These are phyloP conservation scores for Corniculantispora saksenae DNA, from an alignment of 2,329 filamentous ascomycete genomes.

Conservation along the genomic window DNA sequence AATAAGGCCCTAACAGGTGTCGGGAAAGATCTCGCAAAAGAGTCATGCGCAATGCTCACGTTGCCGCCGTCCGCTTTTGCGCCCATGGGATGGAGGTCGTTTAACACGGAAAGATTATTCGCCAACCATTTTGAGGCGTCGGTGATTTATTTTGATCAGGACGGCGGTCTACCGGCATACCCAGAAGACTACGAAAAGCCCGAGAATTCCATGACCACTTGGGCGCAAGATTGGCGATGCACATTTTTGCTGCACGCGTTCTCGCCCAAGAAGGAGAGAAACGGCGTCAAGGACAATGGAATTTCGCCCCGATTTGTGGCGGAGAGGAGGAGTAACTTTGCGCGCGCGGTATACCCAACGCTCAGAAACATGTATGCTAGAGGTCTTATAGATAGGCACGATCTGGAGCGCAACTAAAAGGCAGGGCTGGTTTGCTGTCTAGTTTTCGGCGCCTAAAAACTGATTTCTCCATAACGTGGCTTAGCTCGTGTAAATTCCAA, in stretches of 20 bases:
- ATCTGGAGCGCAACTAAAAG: not conserved
- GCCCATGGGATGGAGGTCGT: conserved; percentile 25
- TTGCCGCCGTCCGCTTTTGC: conserved; percentile 28
- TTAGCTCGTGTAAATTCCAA: too few species aligned
- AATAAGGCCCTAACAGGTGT: conserved; percentile 28
- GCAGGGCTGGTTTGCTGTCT: not conserved
- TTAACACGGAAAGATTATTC: conserved; percentile 22
- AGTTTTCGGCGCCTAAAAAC: too few species aligned
- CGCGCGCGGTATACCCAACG: conserved; percentile 25
- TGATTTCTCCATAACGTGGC: too few species aligned
- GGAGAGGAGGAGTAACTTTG: conserved; percentile 29
- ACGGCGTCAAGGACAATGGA: conserved; percentile 12
- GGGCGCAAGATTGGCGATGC: conserved; percentile 24
- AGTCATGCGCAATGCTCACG: conserved; percentile 29
- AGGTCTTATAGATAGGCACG: conserved; percentile 17
- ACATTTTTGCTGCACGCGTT: conserved; percentile 29
- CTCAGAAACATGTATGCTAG: conserved; percentile 24
- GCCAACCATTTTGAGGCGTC: conserved; percentile 21
- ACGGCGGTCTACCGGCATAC: conserved; percentile 8
- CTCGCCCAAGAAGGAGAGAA: conserved; percentile 12
- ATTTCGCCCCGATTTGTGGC: conserved; percentile 27
- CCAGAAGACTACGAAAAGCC: conserved; percentile 15
- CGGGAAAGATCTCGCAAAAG: conserved; percentile 48
- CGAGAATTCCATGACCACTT: conserved; percentile 6
- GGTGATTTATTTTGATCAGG: not conserved